Base-by-base conservation (phyloP, 495 filamentous ascomycete genomes). In the Chaetomium tenue region DNA sequence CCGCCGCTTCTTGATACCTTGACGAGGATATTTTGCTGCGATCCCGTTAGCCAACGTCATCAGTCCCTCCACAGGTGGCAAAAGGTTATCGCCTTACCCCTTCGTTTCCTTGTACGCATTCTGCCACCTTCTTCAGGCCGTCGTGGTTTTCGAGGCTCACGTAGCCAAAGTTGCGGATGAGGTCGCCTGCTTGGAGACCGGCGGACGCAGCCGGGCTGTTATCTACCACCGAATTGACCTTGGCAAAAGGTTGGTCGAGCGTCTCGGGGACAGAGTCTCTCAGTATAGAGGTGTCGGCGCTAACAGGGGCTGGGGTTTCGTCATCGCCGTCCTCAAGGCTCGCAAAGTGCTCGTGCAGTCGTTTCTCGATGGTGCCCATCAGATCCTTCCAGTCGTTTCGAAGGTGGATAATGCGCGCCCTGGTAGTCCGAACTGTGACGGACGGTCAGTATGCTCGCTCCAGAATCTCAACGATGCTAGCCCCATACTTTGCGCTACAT, bases 361-460 rank as follows among this genome's bases (percentile, higher is more conserved):
- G 87, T 65, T 84, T 85, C 76, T 98, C 95, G 68, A 98, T 87
- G 50, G 83, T 75, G 58, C 74, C 77, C 91, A 97, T 96, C 44
- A 97, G 76, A 20, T 86, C 86, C 74, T 97, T 97, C 76, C 94
- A 92, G 77, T 99, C 95, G 72, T 96, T 97, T 61, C 88, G 87
- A 33, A 97, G 84, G 68, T 86, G 84, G 53, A 97, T 95, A 56
- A 98, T 97, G 33, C 91, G 88, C 8, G 92, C 83, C 70, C 95
- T 82, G 18, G 93, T 97, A 12, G 91, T 95, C 50, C 95, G 91
- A 71, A 99, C 91, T 95, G 69, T 44, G 42, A 26, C 46, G 26
- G 42, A 26, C 46, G 26, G 60, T 71, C 55, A 70, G 76, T 64
- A 44, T 65, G 20, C 40, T 20, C 61, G 48, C 7, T 37, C 16